A percentile compares a stretch with the other conserved stretches of the same genome.
Evolutionary conservation across 768 basidiomycete genomes (phyloP).

Genomic region (Rhizopogon rudus): DNA sequence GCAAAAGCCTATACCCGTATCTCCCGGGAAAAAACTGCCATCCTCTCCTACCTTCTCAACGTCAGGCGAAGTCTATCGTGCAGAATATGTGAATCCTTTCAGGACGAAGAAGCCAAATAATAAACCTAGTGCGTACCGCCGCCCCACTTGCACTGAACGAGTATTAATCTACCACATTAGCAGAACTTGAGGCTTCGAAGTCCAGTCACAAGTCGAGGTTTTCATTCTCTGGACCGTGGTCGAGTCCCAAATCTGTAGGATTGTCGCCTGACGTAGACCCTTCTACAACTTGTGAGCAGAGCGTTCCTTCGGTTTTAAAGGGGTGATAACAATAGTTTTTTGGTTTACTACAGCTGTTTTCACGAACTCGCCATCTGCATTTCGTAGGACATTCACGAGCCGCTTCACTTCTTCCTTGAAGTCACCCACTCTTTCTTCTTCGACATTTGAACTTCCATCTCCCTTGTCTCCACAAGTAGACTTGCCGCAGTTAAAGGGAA

Average conservation of each 20-base stretch:
- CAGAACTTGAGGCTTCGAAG: not conserved
- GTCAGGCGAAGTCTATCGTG: conserved; percentile 6
- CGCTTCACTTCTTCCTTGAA: conserved; percentile 22
- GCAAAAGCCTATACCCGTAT: not conserved
- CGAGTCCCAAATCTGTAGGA: not conserved
- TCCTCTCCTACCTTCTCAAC: not conserved
- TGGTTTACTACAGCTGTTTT: not conserved
- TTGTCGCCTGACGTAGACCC: not conserved
- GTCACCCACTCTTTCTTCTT: conserved; percentile 5
- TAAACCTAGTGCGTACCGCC: not conserved
- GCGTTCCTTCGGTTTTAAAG: not conserved
- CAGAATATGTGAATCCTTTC: conserved; percentile 13
- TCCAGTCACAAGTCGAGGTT: not conserved
- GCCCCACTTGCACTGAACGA: not conserved
- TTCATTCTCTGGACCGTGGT: not conserved
- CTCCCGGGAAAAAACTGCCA: not conserved
- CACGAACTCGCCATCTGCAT: not conserved
- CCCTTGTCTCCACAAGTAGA: not conserved
- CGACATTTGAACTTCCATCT: not conserved
- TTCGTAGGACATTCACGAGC: conserved; percentile 7
- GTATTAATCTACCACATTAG: not conserved
- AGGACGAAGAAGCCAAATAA: conserved; percentile 11
- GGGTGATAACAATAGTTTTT: not conserved
- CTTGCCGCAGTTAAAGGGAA: conserved; percentile 11
- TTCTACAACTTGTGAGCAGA: not conserved